Evolutionary conservation across 805 yeast species (phyloP), one percentile per base, ranked within the genome.

Genomic region (Wickerhamomyces canadensis): DNA sequence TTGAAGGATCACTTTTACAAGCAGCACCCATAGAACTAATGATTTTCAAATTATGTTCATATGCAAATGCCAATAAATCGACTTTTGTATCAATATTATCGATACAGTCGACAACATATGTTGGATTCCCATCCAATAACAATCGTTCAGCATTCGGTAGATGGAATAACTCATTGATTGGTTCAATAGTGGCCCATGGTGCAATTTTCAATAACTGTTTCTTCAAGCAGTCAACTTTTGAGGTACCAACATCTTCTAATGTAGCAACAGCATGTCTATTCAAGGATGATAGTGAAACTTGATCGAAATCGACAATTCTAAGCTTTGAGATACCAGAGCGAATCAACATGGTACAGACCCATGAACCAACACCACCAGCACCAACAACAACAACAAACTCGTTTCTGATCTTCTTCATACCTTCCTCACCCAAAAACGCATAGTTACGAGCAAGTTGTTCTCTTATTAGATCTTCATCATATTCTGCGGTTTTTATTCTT

Each of bases 321-420:
- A 93, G 58, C 41, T 76, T 73, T 16, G 83, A 80, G 27, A 89
- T 80, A 13, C 99, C 99, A 14, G 95, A 84, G 52, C 99, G 78
- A 2, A 84, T 83, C 39, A 93, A 70, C 84, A 94, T 86, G 10
- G 95, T 82, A 11, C 84, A 80, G 18, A 82, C 95, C 91, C 96
- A 89, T 0, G 97, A 89, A 3, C 99, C 99, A 28, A 93, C 99
- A 41, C 99, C 99, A 41, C 99, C 99, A 14, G 91, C 93, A 22
- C 99, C 98, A 11, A 78, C 82, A 13, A 91, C 84, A 2, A 87
- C 84, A 3, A 89, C 74, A 38, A 75, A 71, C 52, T 86, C 81
- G 11, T 69, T 61, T 37, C 96, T 76, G 14, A 93, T 74, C 41
- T 76, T 76, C 15, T 62, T 59, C 76, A 88, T 79, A 1, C 96